A percentile compares a stretch with the other conserved stretches of the same genome.
Evolutionary conservation across 805 yeast species (phyloP).

Genomic region (Novakomyces olei): DNA sequence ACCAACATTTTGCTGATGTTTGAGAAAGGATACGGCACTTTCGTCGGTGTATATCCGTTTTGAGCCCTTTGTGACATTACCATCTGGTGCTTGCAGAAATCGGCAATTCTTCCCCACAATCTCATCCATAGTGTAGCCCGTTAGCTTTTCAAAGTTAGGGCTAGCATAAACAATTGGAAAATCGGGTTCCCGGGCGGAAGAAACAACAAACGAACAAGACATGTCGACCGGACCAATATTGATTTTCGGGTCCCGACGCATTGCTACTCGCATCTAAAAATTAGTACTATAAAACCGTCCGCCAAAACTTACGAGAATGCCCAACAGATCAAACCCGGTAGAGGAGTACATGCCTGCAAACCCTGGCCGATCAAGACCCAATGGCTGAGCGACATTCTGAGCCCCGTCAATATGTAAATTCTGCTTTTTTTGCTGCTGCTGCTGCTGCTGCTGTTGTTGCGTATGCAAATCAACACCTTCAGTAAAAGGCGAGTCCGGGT

Average conservation of each 20-base stretch:
- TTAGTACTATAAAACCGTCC: too few relatives aligned
- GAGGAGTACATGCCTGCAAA: conserved; percentile 7
- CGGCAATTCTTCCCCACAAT: conserved; percentile 7
- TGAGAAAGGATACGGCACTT: conserved; percentile 3
- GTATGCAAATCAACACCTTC: too few relatives aligned
- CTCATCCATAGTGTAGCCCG: conserved; percentile 6
- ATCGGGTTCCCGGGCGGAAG: conserved; percentile 6
- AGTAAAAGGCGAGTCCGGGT: too few relatives aligned
- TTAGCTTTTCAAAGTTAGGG: conserved; percentile 4
- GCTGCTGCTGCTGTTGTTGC: too few relatives aligned
- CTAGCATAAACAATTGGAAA: conserved; percentile 6
- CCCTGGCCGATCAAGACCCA: too few relatives aligned
- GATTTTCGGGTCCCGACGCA: conserved; percentile 5
- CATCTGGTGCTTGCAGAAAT: conserved; percentile 6
- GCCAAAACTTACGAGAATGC: conserved; percentile 2
- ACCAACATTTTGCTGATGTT: conserved; percentile 5
- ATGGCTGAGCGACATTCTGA: too few relatives aligned
- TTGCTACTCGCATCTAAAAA: too few relatives aligned
- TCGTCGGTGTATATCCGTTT: conserved; percentile 5
- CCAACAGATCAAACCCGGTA: conserved; percentile 6
- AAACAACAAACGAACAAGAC: conserved; percentile 7
- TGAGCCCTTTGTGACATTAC: conserved; percentile 5
- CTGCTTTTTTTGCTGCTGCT: too few relatives aligned
- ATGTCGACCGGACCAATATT: conserved; percentile 7
- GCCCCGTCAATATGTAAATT: too few relatives aligned